These are phyloP conservation scores for Nannizzia gypsea DNA, from an alignment of 2,329 filamentous ascomycete genomes.

Conservation along the genomic window DNA sequence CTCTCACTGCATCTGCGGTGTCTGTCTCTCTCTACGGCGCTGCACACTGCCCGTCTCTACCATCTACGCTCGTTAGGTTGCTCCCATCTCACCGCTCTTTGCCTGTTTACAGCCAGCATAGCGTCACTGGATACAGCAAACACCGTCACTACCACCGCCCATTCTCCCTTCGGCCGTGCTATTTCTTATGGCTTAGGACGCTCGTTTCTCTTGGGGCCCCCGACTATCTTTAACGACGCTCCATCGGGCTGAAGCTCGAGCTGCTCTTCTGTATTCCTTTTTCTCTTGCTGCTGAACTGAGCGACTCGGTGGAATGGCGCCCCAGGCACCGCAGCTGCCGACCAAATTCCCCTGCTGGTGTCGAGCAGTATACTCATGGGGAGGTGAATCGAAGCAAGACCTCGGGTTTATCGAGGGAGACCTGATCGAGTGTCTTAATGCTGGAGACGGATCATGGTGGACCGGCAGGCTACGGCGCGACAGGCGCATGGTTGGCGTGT, in stretches of 20 bases:
- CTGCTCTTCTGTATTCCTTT: background rate
- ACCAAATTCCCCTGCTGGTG: constrained; percentile 83
- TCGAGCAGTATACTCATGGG: constrained; percentile 84
- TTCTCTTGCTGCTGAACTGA: background rate
- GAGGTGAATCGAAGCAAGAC: constrained; percentile 88
- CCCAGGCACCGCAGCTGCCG: constrained; percentile 46
- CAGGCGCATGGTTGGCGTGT: constrained; percentile 78
- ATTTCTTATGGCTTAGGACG: background rate
- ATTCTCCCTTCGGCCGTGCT: background rate
- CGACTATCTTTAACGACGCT: background rate
- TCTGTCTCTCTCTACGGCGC: background rate
- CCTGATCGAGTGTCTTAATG: constrained; percentile 94
- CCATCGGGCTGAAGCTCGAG: background rate
- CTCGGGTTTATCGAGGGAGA: constrained; percentile 96
- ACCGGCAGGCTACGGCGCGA: constrained; percentile 84
- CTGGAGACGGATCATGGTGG: constrained; percentile 97
- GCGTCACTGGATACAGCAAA: background rate
- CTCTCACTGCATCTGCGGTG: background rate
- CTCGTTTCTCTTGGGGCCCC: constrained; percentile 1
- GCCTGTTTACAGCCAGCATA: background rate
- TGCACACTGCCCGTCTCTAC: background rate
- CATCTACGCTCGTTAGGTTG: background rate
- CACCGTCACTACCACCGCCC: background rate
- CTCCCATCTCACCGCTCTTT: constrained; percentile 2
- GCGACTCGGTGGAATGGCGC: constrained; percentile 30